Evolutionary conservation across 805 yeast species (phyloP).

Genomic region (Zygoascus tannicola): DNA sequence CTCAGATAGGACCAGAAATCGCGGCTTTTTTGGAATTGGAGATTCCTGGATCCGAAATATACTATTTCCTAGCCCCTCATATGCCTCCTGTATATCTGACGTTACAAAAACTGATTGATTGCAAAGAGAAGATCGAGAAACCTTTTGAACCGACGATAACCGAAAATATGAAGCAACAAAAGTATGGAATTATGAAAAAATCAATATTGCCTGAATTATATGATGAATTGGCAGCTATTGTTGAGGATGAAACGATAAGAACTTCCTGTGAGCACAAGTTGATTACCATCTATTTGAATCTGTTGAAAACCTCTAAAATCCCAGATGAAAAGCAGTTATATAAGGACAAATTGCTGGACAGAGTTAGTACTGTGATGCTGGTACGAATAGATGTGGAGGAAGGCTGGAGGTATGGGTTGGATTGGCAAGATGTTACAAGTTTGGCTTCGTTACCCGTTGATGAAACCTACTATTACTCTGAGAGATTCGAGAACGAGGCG

Average conservation of each 20-base stretch:
- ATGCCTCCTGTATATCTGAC: constrained; percentile 10
- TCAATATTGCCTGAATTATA: constrained; percentile 49
- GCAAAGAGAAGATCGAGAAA: constrained; percentile 17
- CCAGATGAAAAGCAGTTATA: constrained; percentile 20
- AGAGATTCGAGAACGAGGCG: constrained; percentile 50
- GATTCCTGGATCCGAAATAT: constrained; percentile 26
- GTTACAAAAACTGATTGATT: constrained; percentile 18
- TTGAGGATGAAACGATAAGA: constrained; percentile 55
- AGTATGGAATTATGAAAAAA: constrained; percentile 38
- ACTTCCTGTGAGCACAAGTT: constrained; percentile 48
- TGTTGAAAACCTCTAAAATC: constrained; percentile 44
- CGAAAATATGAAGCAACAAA: constrained; percentile 10
- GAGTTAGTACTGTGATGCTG: constrained; percentile 64
- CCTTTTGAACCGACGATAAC: constrained; percentile 18
- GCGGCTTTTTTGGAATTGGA: constrained; percentile 15
- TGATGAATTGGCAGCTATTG: constrained; percentile 44
- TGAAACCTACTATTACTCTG: constrained; percentile 42
- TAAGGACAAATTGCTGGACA: constrained; percentile 38
- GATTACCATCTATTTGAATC: constrained; percentile 46
- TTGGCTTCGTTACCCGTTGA: constrained; percentile 42
- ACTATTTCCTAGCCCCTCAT: constrained; percentile 21
- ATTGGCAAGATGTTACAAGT: constrained; percentile 54
- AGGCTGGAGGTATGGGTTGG: constrained; percentile 69
- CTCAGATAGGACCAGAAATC: constrained; percentile 13
- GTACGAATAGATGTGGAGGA: constrained; percentile 50